phyloP scores from a whole-genome alignment of 2,329 filamentous ascomycete genomes.

The Acephala macrosclerotiorum region DNA sequence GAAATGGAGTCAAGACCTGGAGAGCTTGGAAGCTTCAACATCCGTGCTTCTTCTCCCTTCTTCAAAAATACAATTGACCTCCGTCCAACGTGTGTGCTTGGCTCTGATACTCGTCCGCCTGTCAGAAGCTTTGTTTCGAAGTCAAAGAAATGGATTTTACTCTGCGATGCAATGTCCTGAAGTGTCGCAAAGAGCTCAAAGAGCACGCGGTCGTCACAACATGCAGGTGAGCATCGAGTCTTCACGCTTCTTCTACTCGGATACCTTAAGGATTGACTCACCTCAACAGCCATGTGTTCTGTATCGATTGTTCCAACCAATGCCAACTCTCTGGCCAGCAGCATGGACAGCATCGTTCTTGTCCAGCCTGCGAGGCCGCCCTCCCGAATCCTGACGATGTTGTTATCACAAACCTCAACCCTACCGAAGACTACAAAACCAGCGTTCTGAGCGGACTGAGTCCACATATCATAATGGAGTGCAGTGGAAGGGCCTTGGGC shows the following conservation, averaged over 20 bases:
- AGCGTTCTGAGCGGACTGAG: conserved; percentile 84
- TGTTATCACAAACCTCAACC: conserved; percentile 74
- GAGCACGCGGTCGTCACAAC: conserved; percentile 85
- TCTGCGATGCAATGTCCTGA: conserved; percentile 81
- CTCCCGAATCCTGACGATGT: conserved; percentile 79
- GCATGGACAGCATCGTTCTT: conserved; percentile 60
- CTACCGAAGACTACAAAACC: conserved; percentile 89
- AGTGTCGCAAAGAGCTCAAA: conserved; percentile 73
- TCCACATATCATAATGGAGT: conserved; percentile 85
- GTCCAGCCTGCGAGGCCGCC: conserved; percentile 77
- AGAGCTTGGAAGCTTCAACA: not conserved
- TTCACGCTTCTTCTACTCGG: not conserved
- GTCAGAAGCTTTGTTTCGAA: not conserved
- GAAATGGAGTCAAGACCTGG: not conserved
- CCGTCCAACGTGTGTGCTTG: not conserved
- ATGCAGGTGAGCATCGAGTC: conserved; percentile 69
- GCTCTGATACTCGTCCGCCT: not conserved
- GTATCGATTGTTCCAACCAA: conserved; percentile 72
- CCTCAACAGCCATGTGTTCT: conserved; percentile 79
- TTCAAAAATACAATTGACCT: not conserved
- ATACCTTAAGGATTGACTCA: conserved; percentile 21
- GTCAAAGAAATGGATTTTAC: conserved; percentile 71
- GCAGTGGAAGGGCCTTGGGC: conserved; percentile 76
- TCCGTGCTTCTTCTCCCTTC: not conserved
- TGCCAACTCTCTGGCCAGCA: conserved; percentile 64